phyloP scores from a whole-genome alignment of 2,329 filamentous ascomycete species.

The Alternaria metachromatica region DNA sequence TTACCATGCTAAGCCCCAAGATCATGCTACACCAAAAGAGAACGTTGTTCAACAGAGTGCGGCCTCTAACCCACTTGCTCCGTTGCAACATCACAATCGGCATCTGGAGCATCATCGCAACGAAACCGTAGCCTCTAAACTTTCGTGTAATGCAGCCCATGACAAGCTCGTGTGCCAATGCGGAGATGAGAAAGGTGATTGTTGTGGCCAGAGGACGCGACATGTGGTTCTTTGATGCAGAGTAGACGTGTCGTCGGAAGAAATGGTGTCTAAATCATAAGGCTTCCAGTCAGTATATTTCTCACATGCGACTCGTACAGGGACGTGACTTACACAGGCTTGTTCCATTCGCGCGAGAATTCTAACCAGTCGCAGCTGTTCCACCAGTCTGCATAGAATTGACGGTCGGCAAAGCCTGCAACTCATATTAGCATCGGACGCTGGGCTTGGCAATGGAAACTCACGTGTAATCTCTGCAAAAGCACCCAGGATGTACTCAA shows the following conservation, averaged over 20 bases:
- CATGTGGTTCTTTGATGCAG: conserved; percentile 76
- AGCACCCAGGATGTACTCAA: conserved; percentile 93
- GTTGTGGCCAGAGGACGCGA: conserved; percentile 79
- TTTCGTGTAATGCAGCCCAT: conserved; percentile 99
- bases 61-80: conserved; percentile 75
- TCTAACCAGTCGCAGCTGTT: conserved; percentile 88
- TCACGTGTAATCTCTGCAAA: conserved; percentile 86
- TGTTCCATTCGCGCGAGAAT: conserved; percentile 69
- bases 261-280: conserved; percentile 73
- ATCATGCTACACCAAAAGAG: conserved; percentile 95
- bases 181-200: conserved; percentile 90
- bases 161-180: conserved; percentile 90
- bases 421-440: background rate
- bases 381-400: conserved; percentile 63
- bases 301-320: conserved; percentile 68
- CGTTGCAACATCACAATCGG: conserved; percentile 93
- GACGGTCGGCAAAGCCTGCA: conserved; percentile 3
- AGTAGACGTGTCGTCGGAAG: conserved; percentile 92
- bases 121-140: conserved; percentile 88
- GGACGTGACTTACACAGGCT: background rate
- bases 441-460: conserved; percentile 12
- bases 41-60: conserved; percentile 74
- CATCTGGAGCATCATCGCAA: conserved; percentile 95
- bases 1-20: conserved; percentile 78
- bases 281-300: conserved; percentile 70